Base-by-base conservation (phyloP, 2,329 filamentous ascomycete genomes). In the Tolypocladium endophyticum region DNA sequence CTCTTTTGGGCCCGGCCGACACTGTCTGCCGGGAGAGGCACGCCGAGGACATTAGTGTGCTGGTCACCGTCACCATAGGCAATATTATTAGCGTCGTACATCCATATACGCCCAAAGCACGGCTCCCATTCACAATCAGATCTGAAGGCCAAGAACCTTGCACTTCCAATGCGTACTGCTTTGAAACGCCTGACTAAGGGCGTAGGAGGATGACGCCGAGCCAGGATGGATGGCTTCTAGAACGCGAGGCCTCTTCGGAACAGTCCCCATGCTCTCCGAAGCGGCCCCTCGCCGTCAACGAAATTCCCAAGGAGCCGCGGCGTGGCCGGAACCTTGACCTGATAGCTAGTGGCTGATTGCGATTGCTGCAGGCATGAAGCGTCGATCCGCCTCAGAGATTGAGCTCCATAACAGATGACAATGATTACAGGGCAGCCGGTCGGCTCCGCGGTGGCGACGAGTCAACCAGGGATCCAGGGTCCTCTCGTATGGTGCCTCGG, bases 41-140 rank as follows among this genome's bases (percentile, higher is more conserved):
- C 65, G 67, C 67, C 64, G 64, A 65, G 62, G 65, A 64, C 63
- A 64, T 63, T 62, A 64, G 59, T 65, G 70, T 72, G 70, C 70
- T 62, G 70, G 70, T 64, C 70, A 71, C 70, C 65, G 62, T 64
- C 66, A 66, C 64, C 64, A 63, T 61, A 36, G 58, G 64, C 60
- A 64, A 64, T 60, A 61, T 70, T 58, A 58, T 55, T 54, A 33
- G 33, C 54, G 47, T 60, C 54, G 57, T 61, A 61, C 53, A 53
- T 57, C 39, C 38, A n/a, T 36, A 33, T 54, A 54, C 20, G 50
- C 30, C 23, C 23, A 18, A 54, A n/a, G 11, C 18, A 30, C 6
- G 18, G 5, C 4, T 23, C 2, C 35, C 16, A 9, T 53, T 35
- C 50, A 35, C 50, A 9, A 3, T 33, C 30, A 2, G 23, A n/a